These are phyloP conservation scores for Mycosphaerella arachidis DNA, from an alignment of 2,329 filamentous ascomycete species.

Conservation along the genomic window DNA sequence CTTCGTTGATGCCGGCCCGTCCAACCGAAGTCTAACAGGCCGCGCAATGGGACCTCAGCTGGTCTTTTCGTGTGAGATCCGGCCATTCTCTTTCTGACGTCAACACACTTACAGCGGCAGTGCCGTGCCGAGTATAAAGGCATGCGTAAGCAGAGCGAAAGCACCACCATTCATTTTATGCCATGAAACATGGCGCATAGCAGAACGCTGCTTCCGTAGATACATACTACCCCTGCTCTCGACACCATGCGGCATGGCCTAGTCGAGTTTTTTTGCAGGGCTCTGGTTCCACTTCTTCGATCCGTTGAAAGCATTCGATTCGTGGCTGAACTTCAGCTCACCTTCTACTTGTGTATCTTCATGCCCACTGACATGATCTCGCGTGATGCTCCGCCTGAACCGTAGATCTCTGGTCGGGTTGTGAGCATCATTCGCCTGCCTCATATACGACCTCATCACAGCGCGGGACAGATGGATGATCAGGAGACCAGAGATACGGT, in stretches of 20 bases:
- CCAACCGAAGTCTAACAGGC: background rate
- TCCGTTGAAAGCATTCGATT: background rate
- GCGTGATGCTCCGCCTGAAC: background rate
- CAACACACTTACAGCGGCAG: background rate
- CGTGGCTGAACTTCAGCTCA: background rate
- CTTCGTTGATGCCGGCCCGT: background rate
- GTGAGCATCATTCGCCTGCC: background rate
- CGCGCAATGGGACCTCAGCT: background rate
- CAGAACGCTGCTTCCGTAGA: no score
- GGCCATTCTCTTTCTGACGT: background rate
- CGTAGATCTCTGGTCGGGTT: background rate
- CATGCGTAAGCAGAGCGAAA: background rate
- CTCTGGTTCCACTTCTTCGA: background rate
- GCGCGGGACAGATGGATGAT: conserved; percentile 1
- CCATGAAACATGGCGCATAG: background rate
- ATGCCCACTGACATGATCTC: background rate
- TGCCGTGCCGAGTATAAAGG: background rate
- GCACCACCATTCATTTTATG: background rate
- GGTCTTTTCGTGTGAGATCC: background rate
- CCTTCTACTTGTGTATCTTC: background rate
- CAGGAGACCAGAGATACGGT: conserved; percentile 2
- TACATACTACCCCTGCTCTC: no score
- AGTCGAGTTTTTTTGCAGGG: no score
- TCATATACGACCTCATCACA: background rate
- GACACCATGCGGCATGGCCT: background rate